A percentile compares a stretch with the other conserved stretches of the same genome.
These are phyloP conservation scores for Suillus brevipes DNA, from an alignment of 768 basidiomycete genomes.

Conservation along the genomic window DNA sequence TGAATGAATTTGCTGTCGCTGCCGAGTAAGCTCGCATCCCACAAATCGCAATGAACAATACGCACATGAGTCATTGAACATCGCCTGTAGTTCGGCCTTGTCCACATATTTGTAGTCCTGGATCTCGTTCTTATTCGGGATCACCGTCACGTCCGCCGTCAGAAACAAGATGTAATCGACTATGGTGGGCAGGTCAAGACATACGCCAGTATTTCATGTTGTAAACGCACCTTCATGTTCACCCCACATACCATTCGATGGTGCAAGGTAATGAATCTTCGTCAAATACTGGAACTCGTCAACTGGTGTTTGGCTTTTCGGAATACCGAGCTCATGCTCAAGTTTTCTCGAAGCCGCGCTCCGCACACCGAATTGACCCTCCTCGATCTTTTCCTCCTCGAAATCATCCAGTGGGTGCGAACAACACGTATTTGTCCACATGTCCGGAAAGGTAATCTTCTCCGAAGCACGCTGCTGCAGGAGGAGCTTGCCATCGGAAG, in stretches of 20 bases:
- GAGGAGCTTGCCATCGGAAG: slow-evolving; percentile 88
- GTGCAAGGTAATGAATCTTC: slow-evolving; percentile 95
- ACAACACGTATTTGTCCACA: slow-evolving; percentile 99
- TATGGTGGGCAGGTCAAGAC: slow-evolving; percentile 35
- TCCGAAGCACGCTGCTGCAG: slow-evolving; percentile 95
- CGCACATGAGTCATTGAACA: slow-evolving; percentile 84
- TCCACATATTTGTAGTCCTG: slow-evolving; percentile 88
- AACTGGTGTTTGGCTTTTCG: slow-evolving; percentile 68
- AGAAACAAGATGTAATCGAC: slow-evolving; percentile 98
- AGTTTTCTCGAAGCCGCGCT: slow-evolving; percentile 94
- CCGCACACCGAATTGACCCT: slow-evolving; percentile 79
- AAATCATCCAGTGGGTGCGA: slow-evolving; percentile 95
- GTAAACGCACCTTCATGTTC: slow-evolving; percentile 88
- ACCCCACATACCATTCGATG: slow-evolving; percentile 91
- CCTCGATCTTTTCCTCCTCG: slow-evolving; percentile 75
- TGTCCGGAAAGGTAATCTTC: slow-evolving; percentile 98
- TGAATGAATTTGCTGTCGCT: slow-evolving; percentile 77
- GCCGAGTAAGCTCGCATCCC: slow-evolving; percentile 1
- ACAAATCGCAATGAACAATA: slow-evolving; percentile 8
- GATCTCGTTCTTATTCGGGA: slow-evolving; percentile 88
- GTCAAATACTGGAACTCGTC: slow-evolving; percentile 94
- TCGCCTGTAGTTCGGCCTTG: slow-evolving; percentile 83
- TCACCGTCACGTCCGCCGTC: slow-evolving; percentile 82
- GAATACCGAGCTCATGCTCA: slow-evolving; percentile 95
- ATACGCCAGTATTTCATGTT: neutral